phyloP scores from a whole-genome alignment of 306 rosid genomes.

The Vicia faba region DNA sequence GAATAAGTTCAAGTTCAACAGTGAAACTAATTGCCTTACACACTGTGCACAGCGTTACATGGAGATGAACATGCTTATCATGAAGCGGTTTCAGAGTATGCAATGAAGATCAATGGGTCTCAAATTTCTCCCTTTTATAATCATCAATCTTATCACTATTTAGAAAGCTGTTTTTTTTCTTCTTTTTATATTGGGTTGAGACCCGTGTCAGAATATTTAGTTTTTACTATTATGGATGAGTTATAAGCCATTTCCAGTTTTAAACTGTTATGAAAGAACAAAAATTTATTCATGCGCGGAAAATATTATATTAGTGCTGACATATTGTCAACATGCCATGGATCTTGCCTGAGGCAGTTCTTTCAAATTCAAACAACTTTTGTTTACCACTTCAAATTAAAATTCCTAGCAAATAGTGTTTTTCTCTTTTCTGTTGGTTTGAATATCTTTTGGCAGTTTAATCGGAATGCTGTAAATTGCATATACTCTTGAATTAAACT shows the following conservation, averaged over 20 bases:
- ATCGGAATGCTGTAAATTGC: background rate
- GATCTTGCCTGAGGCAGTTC: background rate
- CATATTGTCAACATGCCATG: background rate
- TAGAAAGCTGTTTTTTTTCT: slow-evolving; percentile 14
- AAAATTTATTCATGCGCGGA: slow-evolving; percentile 1
- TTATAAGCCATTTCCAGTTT: background rate
- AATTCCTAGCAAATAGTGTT: no score
- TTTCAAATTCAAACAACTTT: no score
- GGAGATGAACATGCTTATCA: slow-evolving; percentile 67
- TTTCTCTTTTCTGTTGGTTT: no score
- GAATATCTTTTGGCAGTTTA: no score
- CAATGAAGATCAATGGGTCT: slow-evolving; percentile 46
- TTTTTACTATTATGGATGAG: slow-evolving; percentile 1
- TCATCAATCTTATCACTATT: slow-evolving; percentile 31
- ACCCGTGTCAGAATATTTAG: slow-evolving; percentile 28
- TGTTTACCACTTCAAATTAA: no score
- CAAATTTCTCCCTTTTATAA: slow-evolving; percentile 12
- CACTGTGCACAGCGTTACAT: slow-evolving; percentile 84
- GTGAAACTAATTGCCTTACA: slow-evolving; percentile 70
- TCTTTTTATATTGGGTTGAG: slow-evolving; percentile 1
- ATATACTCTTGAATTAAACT: background rate
- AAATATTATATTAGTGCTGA: background rate
- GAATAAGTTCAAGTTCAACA: slow-evolving; percentile 82
- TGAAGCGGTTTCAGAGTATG: slow-evolving; percentile 78
- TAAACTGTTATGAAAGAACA: slow-evolving; percentile 15